Evolutionary conservation across 2,329 filamentous ascomycete species (phyloP).

Genomic region (Fusarium palustre): DNA sequence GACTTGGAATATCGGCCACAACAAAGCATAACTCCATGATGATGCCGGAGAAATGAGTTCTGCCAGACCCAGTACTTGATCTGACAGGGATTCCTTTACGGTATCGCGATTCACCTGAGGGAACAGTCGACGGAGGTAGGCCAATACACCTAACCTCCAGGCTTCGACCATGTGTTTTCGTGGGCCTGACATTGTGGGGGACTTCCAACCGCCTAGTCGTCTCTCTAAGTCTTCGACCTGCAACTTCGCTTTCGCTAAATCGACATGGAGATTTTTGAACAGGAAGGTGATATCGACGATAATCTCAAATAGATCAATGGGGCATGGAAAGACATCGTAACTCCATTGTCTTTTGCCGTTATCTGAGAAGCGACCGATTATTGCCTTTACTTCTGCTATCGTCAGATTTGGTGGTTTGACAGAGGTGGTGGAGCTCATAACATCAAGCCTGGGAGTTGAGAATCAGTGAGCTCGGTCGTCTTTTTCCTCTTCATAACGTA

Average conservation of each 20-base stretch:
- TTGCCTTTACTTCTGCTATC: not conserved
- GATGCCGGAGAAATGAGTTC: not conserved
- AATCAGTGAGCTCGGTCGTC: not conserved
- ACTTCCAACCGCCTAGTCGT: not conserved
- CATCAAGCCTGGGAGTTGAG: not conserved
- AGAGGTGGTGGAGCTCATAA: constrained; percentile 21
- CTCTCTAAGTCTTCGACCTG: not conserved
- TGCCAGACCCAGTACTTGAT: not conserved
- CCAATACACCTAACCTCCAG: constrained; percentile 5
- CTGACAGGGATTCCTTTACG: not conserved
- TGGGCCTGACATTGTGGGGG: not conserved
- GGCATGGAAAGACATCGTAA: constrained; percentile 24
- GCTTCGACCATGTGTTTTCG: constrained; percentile 18
- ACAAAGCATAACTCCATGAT: constrained; percentile 8
- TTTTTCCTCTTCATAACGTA: rapidly evolving
- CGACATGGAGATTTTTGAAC: not conserved
- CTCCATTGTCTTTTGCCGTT: constrained; percentile 1
- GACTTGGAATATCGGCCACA: constrained; percentile 21
- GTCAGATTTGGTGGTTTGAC: not conserved
- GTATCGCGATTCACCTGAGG: not conserved
- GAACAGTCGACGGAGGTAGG: constrained; percentile 3
- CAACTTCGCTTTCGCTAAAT: rapidly evolving
- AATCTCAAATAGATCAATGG: constrained; percentile 22
- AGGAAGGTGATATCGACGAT: not conserved
- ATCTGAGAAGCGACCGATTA: not conserved